Percentiles rank a stretch among this genome's conserved stretches.
Conservation (phyloP, 371 early-diverging fungal species). For the Mucor racemosus region DNA sequence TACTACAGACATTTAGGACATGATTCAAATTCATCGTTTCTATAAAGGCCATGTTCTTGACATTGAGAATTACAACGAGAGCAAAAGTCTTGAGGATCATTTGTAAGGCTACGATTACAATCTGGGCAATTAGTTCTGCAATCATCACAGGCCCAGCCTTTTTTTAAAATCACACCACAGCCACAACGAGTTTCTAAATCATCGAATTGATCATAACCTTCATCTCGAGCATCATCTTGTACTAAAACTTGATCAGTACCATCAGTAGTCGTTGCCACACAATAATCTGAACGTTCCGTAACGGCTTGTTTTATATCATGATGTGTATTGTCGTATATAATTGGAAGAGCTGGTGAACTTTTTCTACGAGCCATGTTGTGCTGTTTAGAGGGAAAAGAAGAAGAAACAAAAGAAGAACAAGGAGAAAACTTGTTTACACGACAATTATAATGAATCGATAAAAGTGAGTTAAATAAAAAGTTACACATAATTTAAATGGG, state of each 20-base stretch:
- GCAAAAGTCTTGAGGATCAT: constrained; percentile 14
- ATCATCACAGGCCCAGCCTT: constrained; percentile 9
- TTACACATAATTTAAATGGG: constrained; percentile 1
- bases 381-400: background rate
- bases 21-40: background rate
- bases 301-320: background rate
- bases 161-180: constrained; percentile 6
- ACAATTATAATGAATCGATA: background rate
- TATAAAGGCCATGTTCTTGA: constrained; percentile 13
- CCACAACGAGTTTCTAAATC: constrained; percentile 3
- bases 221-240: no score
- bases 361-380: background rate
- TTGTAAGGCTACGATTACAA: constrained; percentile 12
- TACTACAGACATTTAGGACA: constrained; percentile 2
- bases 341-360: background rate
- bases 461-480: constrained; percentile 1
- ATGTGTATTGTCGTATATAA: no score
- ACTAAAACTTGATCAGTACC: constrained; percentile 9
- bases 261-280: background rate
- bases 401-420: background rate
- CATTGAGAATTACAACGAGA: constrained; percentile 14
- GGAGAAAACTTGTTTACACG: background rate
- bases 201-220: constrained; percentile 10
- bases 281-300: background rate
- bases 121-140: constrained; percentile 10